Percentiles rank a stretch among this genome's conserved stretches.
These are phyloP conservation scores for Discostella pseudostelligera DNA, from an alignment of 108 stramenopile species.

Conservation along the genomic window DNA sequence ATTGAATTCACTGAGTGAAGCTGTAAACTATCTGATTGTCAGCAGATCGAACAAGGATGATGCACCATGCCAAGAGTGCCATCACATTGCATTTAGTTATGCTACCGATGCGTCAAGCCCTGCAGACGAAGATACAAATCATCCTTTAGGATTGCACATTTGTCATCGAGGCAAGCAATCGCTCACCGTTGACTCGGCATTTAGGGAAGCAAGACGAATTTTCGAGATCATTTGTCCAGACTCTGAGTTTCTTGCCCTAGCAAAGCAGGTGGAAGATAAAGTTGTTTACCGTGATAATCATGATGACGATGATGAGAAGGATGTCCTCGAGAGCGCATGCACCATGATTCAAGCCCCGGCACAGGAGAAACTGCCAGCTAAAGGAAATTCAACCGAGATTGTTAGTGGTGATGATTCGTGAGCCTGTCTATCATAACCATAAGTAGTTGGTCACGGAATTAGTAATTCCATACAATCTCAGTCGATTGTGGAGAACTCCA, in stretches of 20 bases:
- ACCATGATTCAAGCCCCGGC: constrained; percentile 43
- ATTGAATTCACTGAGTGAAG: constrained; percentile 44
- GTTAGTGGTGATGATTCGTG: not conserved
- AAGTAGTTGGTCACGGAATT: no score
- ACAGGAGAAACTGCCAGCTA: not conserved
- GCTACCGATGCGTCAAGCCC: constrained; percentile 10
- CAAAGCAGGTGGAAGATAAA: constrained; percentile 56
- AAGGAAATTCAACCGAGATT: not conserved
- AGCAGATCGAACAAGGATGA: constrained; percentile 13
- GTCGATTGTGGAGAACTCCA: no score
- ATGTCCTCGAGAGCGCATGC: constrained; percentile 70
- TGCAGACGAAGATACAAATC: constrained; percentile 3
- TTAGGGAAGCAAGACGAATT: constrained; percentile 68
- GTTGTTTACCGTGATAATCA: constrained; percentile 47
- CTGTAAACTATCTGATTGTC: constrained; percentile 28
- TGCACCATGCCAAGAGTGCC: constrained; percentile 17
- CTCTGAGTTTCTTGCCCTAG: constrained; percentile 61
- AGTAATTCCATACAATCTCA: no score
- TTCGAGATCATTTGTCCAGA: constrained; percentile 76
- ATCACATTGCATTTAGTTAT: constrained; percentile 51
- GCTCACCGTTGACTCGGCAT: constrained; percentile 64
- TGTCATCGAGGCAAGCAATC: constrained; percentile 47
- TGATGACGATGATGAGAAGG: constrained; percentile 64
- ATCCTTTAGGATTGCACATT: constrained; percentile 52
- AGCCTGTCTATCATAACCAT: no score